Conservation (phyloP, 1,284 basidiomycete species). For the Apiotrichum mycotoxinovorans region DNA sequence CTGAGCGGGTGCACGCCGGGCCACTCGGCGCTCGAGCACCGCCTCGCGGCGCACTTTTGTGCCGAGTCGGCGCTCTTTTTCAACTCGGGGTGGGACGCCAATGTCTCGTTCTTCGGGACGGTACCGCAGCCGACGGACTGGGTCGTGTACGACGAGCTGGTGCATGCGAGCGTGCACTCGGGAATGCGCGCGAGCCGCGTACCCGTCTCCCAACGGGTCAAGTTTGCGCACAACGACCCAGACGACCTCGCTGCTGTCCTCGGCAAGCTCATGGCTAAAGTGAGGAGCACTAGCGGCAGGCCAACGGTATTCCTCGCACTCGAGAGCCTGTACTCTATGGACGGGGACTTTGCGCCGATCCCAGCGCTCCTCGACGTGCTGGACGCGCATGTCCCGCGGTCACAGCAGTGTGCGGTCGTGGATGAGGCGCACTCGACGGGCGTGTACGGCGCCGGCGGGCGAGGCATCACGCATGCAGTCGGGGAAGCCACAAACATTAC, state of each 20-base stretch:
- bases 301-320: slow-evolving; percentile 60
- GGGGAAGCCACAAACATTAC: slow-evolving; percentile 19
- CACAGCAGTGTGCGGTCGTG: slow-evolving; percentile 56
- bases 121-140: slow-evolving; percentile 76
- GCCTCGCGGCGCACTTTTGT: slow-evolving; percentile 64
- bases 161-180: slow-evolving; percentile 90
- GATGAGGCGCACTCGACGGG: slow-evolving; percentile 88
- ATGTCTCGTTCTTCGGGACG: slow-evolving; percentile 79
- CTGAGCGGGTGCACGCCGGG: slow-evolving; percentile 71
- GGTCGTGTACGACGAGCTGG: slow-evolving; percentile 78
- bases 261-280: neutral
- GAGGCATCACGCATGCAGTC: slow-evolving; percentile 54
- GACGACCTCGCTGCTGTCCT: slow-evolving; percentile 29
- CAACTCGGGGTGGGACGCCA: slow-evolving; percentile 94
- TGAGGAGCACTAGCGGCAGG: slow-evolving; percentile 3
- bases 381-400: slow-evolving; percentile 45
- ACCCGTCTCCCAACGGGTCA: slow-evolving; percentile 38
- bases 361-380: slow-evolving; percentile 58
- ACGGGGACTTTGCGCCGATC: slow-evolving; percentile 83
- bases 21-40: slow-evolving; percentile 66
- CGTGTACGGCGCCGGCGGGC: slow-evolving; percentile 60
- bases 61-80: slow-evolving; percentile 73
- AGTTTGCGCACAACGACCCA: slow-evolving; percentile 75
- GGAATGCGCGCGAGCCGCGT: slow-evolving; percentile 72
- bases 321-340: slow-evolving; percentile 92